Base-by-base conservation (phyloP, 192 early-diverging fungal species). In the Martensiomyces pterosporus region DNA sequence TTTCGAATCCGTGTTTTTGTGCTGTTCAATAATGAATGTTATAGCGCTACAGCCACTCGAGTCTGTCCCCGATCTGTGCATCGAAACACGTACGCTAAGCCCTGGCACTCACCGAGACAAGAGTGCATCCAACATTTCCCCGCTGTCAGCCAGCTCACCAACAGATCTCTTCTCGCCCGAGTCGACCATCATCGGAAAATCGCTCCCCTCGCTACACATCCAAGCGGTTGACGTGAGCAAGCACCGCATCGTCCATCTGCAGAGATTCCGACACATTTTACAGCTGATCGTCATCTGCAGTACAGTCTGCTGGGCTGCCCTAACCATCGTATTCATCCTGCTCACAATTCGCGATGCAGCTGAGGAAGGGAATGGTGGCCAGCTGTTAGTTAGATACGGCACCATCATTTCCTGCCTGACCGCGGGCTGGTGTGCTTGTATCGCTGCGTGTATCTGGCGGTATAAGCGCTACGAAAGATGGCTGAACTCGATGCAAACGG, bases 271-370 rank as follows among this genome's bases (percentile, higher is more conserved):
- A 25, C 53, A 63, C 24, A 24, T 45, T 29, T 36, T 63, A 5
- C 53, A 45, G 8, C 60, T 63, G 4, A 43, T 49, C 2, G 47
- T 63, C 47, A 45, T 63, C 34, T 63, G 60, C 42, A 39, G 51
- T 1, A 55, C 60, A 3, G 35, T 47, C 9, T 63, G 47, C 43
- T 63, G 60, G 46, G 6, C 49, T 2, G 27, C 60, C 5, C 43
- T 63, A 8, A 49, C 60, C 19, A 21, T 53, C 9, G 45, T 46
- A 3, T 63, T 63, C 39, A n/a, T 50, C 3, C 48, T 63, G 8
- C 36, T 63, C 3, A 49, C 49, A 9, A 15, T 63, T 26, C 60
- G 52, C 40, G 52, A 63, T n/a, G n/a, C n/a, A n/a, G n/a, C n/a
- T n/a, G n/a, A n/a, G n/a, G n/a, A n/a, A n/a, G n/a, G n/a, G n/a